Percentiles rank a stretch among this genome's conserved stretches.
phyloP scores from a whole-genome alignment of 1,284 basidiomycete species.

The Somion occarium region DNA sequence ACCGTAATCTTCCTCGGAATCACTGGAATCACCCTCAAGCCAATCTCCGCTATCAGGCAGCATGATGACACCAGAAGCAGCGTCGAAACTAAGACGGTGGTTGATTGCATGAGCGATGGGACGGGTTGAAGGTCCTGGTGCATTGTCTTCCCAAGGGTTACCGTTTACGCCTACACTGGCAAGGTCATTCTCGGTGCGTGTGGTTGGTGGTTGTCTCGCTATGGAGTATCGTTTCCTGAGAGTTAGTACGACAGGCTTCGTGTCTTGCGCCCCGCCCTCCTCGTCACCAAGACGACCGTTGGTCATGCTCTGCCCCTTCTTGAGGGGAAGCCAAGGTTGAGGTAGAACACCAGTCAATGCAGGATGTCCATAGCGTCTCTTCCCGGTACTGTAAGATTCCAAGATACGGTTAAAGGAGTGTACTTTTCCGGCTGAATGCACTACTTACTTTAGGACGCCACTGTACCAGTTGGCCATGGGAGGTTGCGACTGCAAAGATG shows the following conservation, averaged over 20 bases:
- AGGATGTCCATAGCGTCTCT: slow-evolving; percentile 86
- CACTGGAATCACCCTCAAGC: slow-evolving; percentile 45
- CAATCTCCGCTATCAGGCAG: slow-evolving; percentile 75
- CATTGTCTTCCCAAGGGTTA: slow-evolving; percentile 56
- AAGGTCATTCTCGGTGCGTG: slow-evolving; percentile 14
- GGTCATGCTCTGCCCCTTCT: slow-evolving; percentile 70
- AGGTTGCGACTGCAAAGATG: slow-evolving; percentile 68
- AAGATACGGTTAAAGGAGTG: not conserved
- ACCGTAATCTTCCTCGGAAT: slow-evolving; percentile 34
- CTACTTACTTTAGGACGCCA: slow-evolving; percentile 79
- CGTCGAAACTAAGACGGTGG: slow-evolving; percentile 73
- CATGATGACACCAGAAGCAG: slow-evolving; percentile 78
- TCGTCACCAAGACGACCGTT: slow-evolving; percentile 40
- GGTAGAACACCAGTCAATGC: slow-evolving; percentile 86
- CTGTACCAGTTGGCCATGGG: slow-evolving; percentile 92
- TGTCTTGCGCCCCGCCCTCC: slow-evolving; percentile 25
- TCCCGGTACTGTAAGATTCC: slow-evolving; percentile 48
- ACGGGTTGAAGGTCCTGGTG: slow-evolving; percentile 19
- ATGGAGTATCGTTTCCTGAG: slow-evolving; percentile 63
- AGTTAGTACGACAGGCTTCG: slow-evolving; percentile 70
- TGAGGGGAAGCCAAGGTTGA: slow-evolving; percentile 86
- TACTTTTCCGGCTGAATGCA: not conserved
- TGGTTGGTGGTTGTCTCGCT: slow-evolving; percentile 24
- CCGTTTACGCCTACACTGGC: slow-evolving; percentile 12
- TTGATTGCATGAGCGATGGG: slow-evolving; percentile 27